phyloP scores from a whole-genome alignment of 2,329 filamentous ascomycete genomes.

The Colletotrichum tanaceti region DNA sequence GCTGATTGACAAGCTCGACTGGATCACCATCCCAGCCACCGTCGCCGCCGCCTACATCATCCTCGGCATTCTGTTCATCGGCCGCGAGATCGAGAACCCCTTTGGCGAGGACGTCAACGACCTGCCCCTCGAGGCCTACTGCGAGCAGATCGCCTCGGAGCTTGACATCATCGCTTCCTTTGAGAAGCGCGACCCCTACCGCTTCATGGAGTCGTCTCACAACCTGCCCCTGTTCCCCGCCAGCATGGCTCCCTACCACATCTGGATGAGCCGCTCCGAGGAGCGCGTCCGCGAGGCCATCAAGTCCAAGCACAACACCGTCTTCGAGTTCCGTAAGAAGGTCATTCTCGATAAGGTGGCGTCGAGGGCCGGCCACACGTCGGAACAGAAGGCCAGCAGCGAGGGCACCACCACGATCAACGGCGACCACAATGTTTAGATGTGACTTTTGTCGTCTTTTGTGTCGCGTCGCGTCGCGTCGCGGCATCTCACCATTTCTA shows the following conservation, averaged over 20 bases:
- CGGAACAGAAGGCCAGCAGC: slow-evolving; percentile 35
- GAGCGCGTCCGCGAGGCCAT: slow-evolving; percentile 53
- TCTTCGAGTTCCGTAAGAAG: slow-evolving; percentile 41
- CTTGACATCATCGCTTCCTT: slow-evolving; percentile 74
- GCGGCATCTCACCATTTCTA: too few species aligned
- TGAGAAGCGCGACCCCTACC: slow-evolving; percentile 44
- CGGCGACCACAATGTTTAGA: slow-evolving; percentile 35
- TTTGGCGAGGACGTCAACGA: slow-evolving; percentile 89
- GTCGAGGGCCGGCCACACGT: slow-evolving; percentile 13
- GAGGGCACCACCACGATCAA: slow-evolving; percentile 31
- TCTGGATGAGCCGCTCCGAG: slow-evolving; percentile 57
- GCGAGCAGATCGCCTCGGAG: slow-evolving; percentile 78
- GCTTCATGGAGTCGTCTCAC: slow-evolving; percentile 50
- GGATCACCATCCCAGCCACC: slow-evolving; percentile 83
- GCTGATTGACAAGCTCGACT: slow-evolving; percentile 71
- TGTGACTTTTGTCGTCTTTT: not conserved
- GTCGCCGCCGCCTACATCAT: slow-evolving; percentile 83
- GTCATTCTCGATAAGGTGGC: slow-evolving; percentile 34
- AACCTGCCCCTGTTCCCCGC: slow-evolving; percentile 70
- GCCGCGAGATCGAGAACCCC: slow-evolving; percentile 85
- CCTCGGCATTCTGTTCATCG: slow-evolving; percentile 78
- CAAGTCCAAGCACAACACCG: slow-evolving; percentile 52
- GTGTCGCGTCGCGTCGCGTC: not conserved
- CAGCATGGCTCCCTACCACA: slow-evolving; percentile 52
- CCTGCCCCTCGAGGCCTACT: slow-evolving; percentile 80